Base-by-base conservation (phyloP, 2,329 filamentous ascomycete genomes). In the Huntiella decipiens region DNA sequence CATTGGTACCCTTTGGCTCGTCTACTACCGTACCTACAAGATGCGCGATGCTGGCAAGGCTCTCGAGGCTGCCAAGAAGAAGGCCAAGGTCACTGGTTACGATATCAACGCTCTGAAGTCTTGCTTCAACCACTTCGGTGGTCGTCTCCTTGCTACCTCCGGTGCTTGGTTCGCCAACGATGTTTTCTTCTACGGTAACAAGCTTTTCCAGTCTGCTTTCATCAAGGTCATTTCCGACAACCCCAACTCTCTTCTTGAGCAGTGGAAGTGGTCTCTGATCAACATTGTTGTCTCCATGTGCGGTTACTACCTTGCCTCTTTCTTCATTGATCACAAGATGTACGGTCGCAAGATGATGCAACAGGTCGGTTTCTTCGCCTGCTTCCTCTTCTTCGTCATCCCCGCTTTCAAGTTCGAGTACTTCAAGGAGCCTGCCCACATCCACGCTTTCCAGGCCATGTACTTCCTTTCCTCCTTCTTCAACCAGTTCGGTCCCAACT, bases 161-260 rank as follows among this genome's bases (percentile, higher is more conserved):
- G 82, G 82, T 47, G 74, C 78, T 33, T 96, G 88, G 88, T 96
- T 88, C 63, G 83, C 79, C 66, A 96, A 96, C 62, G 88, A 96
- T 58, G 81, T 96, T 53, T 95, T 96, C 72, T 96, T 96, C 70
- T 96, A 96, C 67, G 88, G 88, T 55, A 95, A 94, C 79, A 95
- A 94, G 72, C 79, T 95, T 45, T 95, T 95, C 73, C 87, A 94
- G 65, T 74, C 73, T 51, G 74, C 88, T 59, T 95, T 95, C 65
- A 94, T 95, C 64, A 67, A 66, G 31, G 81, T 91, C 57, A 79
- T 95, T 54, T 82, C 78, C 46, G 70, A 76, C 45, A 63, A 71
- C 53, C 73, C 75, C 52, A 63, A 67, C 33, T 85, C 82, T 5
- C 74, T 95, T 59, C 82, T 94, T 74, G 79, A 78, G 32, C 79